These are phyloP conservation scores for Ascochyta rabiei DNA, from an alignment of 2,329 filamentous ascomycete genomes.

Conservation along the genomic window DNA sequence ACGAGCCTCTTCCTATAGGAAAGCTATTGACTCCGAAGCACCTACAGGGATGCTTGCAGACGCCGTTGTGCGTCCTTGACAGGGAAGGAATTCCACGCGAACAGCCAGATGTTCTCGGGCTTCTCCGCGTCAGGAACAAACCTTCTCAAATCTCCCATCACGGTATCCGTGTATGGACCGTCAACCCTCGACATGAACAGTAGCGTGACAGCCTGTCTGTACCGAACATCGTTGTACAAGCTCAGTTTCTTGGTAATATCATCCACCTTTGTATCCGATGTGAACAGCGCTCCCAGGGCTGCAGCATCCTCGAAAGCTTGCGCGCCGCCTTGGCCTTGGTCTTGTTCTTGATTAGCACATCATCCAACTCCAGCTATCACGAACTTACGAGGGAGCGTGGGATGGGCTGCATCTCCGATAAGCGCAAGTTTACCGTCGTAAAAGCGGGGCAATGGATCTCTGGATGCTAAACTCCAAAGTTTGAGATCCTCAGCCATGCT, in stretches of 20 bases:
- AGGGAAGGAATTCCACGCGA: constrained; percentile 11
- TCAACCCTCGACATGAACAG: constrained; percentile 11
- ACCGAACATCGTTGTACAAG: constrained; percentile 18
- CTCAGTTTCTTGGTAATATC: constrained; percentile 7
- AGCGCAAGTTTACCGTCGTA: constrained; percentile 10
- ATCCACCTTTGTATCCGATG: not conserved
- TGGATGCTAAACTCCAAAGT: too few relatives aligned
- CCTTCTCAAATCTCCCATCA: constrained; percentile 1
- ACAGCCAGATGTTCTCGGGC: constrained; percentile 7
- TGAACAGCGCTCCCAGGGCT: constrained; percentile 14
- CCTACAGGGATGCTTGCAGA: not conserved
- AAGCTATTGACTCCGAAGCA: not conserved
- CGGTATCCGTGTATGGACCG: not conserved
- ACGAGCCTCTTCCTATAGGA: too few relatives aligned
- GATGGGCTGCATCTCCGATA: constrained; percentile 20
- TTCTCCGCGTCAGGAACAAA: constrained; percentile 7
- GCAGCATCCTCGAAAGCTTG: constrained; percentile 21
- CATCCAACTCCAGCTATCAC: not conserved
- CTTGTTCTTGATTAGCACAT: not conserved
- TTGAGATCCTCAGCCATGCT: too few relatives aligned
- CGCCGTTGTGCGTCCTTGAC: constrained; percentile 2
- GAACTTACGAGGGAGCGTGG: constrained; percentile 12
- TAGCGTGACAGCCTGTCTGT: constrained; percentile 4
- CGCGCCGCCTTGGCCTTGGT: constrained; percentile 17
- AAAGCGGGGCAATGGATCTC: not conserved